Evolutionary conservation across 306 rosid species (phyloP).

Genomic region (Quercus cerris): DNA sequence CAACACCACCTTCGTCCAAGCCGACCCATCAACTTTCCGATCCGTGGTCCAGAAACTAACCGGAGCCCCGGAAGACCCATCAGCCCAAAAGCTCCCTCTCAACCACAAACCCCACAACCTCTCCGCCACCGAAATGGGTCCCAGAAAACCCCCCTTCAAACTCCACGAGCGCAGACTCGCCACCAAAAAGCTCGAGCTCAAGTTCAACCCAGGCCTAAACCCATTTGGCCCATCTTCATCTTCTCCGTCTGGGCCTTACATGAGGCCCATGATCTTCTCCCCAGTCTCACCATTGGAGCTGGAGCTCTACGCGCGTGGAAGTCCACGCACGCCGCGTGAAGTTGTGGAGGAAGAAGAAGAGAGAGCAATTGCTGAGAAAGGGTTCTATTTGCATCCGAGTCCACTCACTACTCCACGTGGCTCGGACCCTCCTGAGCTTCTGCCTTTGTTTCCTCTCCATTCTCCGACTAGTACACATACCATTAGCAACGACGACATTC

Average conservation of each 20-base stretch:
- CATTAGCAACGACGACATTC: not conserved
- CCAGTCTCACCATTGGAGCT: conserved; percentile 83
- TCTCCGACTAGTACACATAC: conserved; percentile 43
- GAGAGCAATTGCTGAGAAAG: conserved; percentile 58
- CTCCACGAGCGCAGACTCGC: conserved; percentile 80
- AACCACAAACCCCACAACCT: conserved; percentile 43
- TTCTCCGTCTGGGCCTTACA: not conserved
- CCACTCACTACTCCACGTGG: conserved; percentile 53
- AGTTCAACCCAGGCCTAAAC: conserved; percentile 2
- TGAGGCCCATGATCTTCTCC: conserved; percentile 38
- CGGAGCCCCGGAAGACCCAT: conserved; percentile 72
- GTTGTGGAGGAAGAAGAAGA: conserved; percentile 43
- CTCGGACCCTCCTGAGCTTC: conserved; percentile 61
- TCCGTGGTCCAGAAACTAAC: conserved; percentile 78
- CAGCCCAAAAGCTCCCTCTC: conserved; percentile 58
- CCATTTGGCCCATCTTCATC: conserved; percentile 9
- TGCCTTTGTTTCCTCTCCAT: conserved; percentile 75
- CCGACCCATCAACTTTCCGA: conserved; percentile 77
- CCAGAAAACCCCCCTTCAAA: conserved; percentile 54
- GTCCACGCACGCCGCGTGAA: conserved; percentile 47
- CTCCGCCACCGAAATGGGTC: conserved; percentile 36
- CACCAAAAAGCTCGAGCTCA: conserved; percentile 54
- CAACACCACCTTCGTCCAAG: conserved; percentile 84
- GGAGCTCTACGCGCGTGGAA: conserved; percentile 62
- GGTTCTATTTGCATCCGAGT: conserved; percentile 72